These are phyloP conservation scores for Aspergillus bombycis DNA, from an alignment of 2,329 filamentous ascomycete species.

Conservation along the genomic window DNA sequence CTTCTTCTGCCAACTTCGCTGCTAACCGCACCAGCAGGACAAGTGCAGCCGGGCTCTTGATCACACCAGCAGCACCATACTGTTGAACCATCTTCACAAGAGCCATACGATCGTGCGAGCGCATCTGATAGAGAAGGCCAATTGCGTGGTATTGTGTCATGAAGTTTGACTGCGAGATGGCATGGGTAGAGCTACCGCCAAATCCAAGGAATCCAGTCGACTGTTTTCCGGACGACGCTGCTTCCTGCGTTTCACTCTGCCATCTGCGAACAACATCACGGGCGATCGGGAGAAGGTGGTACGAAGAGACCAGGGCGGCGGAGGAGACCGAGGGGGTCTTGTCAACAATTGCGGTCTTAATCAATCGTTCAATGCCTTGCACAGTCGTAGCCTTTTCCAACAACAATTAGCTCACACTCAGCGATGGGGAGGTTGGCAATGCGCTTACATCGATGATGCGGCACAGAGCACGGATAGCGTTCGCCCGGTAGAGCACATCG, in stretches of 20 bases:
- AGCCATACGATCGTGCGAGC: slow-evolving; percentile 95
- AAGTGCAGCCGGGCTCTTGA: slow-evolving; percentile 92
- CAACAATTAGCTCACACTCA: slow-evolving; percentile 19
- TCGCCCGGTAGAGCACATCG: slow-evolving; percentile 90
- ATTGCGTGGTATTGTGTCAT: slow-evolving; percentile 99
- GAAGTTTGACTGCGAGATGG: slow-evolving; percentile 79
- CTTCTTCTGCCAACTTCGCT: slow-evolving; percentile 91
- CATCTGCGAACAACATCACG: slow-evolving; percentile 94
- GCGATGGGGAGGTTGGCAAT: not conserved
- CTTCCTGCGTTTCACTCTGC: slow-evolving; percentile 98
- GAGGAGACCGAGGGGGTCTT: slow-evolving; percentile 98
- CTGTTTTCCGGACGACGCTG: slow-evolving; percentile 85
- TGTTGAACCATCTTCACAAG: slow-evolving; percentile 99
- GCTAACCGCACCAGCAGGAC: slow-evolving; percentile 91
- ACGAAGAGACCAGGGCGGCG: slow-evolving; percentile 92
- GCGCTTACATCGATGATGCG: slow-evolving; percentile 86
- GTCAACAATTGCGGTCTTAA: slow-evolving; percentile 99
- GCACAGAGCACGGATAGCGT: slow-evolving; percentile 93
- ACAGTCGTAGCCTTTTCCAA: slow-evolving; percentile 78
- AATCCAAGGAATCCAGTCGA: slow-evolving; percentile 91
- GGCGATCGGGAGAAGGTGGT: slow-evolving; percentile 94
- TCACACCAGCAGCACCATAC: slow-evolving; percentile 84
- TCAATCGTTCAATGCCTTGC: slow-evolving; percentile 94
- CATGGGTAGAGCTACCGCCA: slow-evolving; percentile 75
- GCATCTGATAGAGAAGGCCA: slow-evolving; percentile 96